phyloP scores from a whole-genome alignment of 768 basidiomycete genomes.

The Lentinula raphanica region DNA sequence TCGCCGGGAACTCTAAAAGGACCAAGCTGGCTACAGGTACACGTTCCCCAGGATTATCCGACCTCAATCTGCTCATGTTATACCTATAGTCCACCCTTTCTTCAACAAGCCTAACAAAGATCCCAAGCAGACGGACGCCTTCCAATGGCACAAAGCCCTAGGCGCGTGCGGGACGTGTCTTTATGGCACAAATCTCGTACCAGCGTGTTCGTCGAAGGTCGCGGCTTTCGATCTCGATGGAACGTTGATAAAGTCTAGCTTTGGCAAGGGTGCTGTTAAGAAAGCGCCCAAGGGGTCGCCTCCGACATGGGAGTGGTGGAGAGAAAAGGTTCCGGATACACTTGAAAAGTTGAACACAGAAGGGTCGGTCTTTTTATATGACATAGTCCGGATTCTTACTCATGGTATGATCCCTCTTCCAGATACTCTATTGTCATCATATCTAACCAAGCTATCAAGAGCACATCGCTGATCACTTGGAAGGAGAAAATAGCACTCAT shows the following conservation, averaged over 20 bases:
- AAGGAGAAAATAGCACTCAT: conserved; percentile 55
- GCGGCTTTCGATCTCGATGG: conserved; percentile 68
- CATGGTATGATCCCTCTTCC: neutral
- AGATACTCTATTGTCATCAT: conserved; percentile 55
- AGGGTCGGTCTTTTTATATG: conserved; percentile 35
- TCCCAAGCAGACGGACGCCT: neutral
- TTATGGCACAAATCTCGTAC: conserved; percentile 26
- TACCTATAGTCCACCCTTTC: conserved; percentile 28
- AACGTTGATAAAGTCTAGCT: conserved; percentile 49
- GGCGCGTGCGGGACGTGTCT: conserved; percentile 31
- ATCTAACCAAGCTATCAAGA: conserved; percentile 51
- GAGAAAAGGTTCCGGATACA: conserved; percentile 39
- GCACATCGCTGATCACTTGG: conserved; percentile 41
- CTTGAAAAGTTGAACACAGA: conserved; percentile 40
- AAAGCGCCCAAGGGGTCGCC: conserved; percentile 3
- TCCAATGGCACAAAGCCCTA: conserved; percentile 19
- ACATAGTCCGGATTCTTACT: neutral
- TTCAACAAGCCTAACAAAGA: conserved; percentile 22
- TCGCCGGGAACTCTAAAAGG: neutral
- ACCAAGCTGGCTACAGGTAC: neutral
- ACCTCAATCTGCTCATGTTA: conserved; percentile 1
- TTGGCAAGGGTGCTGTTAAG: conserved; percentile 4
- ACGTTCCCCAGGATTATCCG: neutral
- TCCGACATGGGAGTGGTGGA: conserved; percentile 45
- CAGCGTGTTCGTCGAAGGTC: conserved; percentile 33